A percentile compares a stretch with the other conserved stretches of the same genome.
phyloP scores from a whole-genome alignment of 2,329 filamentous ascomycete genomes.

The Hymenotorrendiella dingleyae region DNA sequence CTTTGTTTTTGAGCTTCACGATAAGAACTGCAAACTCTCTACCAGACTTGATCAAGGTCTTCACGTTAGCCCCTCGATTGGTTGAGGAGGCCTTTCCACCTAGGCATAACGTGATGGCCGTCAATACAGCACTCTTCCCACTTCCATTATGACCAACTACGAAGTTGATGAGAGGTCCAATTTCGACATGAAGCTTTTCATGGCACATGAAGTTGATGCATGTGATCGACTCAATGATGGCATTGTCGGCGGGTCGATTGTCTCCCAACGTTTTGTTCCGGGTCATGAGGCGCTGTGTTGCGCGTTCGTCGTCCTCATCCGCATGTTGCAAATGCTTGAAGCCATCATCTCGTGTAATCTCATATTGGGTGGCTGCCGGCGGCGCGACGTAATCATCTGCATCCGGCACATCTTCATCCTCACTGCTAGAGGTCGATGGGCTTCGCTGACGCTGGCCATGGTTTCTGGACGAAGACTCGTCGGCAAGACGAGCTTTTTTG shows the following conservation, averaged over 20 bases:
- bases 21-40: slow-evolving; percentile 68
- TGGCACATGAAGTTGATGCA: slow-evolving; percentile 98
- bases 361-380: slow-evolving; percentile 51
- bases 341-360: slow-evolving; percentile 52
- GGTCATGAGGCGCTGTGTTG: slow-evolving; percentile 55
- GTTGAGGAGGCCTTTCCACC: slow-evolving; percentile 90
- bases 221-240: slow-evolving; percentile 80
- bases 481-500: slow-evolving; percentile 37
- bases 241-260: slow-evolving; percentile 73
- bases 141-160: slow-evolving; percentile 97
- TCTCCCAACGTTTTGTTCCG: slow-evolving; percentile 46
- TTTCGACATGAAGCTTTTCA: slow-evolving; percentile 66
- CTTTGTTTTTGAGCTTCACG: slow-evolving; percentile 87
- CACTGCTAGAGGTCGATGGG: slow-evolving; percentile 20
- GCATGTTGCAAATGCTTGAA: slow-evolving; percentile 52
- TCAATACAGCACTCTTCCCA: slow-evolving; percentile 93
- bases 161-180: slow-evolving; percentile 97
- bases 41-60: slow-evolving; percentile 87
- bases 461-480: slow-evolving; percentile 5
- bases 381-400: slow-evolving; percentile 7
- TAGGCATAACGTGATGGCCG: slow-evolving; percentile 88
- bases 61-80: slow-evolving; percentile 84
- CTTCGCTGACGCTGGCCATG: slow-evolving; percentile 13
- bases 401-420: slow-evolving; percentile 19
- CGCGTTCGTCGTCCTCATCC: slow-evolving; percentile 54